Percentiles rank a stretch among this genome's conserved stretches.
These are phyloP conservation scores for Chamaecyparis obtusa DNA, from an alignment of 75 land plant species.

Conservation along the genomic window DNA sequence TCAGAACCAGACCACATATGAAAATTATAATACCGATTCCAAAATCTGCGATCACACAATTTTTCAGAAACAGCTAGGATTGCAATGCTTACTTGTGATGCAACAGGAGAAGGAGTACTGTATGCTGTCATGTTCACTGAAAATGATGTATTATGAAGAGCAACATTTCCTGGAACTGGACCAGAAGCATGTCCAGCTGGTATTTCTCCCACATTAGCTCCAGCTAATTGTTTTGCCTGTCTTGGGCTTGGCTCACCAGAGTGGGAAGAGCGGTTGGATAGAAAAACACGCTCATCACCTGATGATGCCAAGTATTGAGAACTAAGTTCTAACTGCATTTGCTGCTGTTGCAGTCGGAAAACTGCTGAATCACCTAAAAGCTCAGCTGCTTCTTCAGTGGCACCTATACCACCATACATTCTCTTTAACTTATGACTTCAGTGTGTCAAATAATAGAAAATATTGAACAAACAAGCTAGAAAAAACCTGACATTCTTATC, in stretches of 20 bases:
- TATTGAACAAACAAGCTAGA: constrained; percentile 3
- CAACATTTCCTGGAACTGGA: constrained; percentile 5
- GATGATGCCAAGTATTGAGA: constrained; percentile 26
- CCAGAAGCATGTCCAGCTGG: constrained; percentile 15
- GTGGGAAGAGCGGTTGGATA: constrained; percentile 24
- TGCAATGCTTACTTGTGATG: constrained; percentile 31
- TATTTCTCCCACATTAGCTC: constrained; percentile 14
- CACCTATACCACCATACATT: constrained; percentile 44
- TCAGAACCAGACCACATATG: neutral
- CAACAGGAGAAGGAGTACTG: constrained; percentile 51
- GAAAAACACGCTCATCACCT: constrained; percentile 27
- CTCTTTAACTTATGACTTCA: neutral
- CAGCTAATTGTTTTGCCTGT: constrained; percentile 31
- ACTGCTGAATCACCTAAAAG: constrained; percentile 71
- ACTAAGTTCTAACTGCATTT: constrained; percentile 32
- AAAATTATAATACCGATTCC: neutral
- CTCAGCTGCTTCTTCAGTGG: constrained; percentile 81
- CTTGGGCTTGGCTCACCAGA: constrained; percentile 42
- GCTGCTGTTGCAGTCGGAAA: constrained; percentile 64
- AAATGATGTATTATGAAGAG: constrained; percentile 1
- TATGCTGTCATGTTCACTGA: constrained; percentile 19
- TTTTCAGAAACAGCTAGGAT: neutral
- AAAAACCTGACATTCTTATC: neutral
- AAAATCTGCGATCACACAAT: neutral
- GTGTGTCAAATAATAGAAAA: neutral